Base-by-base conservation (phyloP, 1,284 basidiomycete species). In the Sporisorium graminicola region DNA sequence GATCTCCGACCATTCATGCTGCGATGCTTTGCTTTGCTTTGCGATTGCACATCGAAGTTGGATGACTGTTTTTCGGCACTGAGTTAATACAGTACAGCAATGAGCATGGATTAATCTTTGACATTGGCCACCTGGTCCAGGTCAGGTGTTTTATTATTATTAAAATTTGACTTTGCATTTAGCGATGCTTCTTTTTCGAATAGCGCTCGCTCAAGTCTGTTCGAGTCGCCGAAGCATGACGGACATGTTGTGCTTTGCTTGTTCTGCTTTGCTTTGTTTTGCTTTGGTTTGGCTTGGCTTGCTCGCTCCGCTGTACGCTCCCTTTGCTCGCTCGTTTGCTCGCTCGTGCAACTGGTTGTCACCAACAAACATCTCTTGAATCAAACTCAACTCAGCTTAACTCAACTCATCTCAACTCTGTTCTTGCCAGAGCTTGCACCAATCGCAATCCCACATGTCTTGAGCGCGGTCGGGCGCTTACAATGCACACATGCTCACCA, bases 361-460 rank as follows among this genome's bases (percentile, higher is more conserved):
- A 37, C 35, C 50, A 52, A 52, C 50, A 52, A 52, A 52, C 50
- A 52, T 31, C 27, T 31, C 27, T n/a, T n/a, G 8, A 50, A 31
- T 31, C 26, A 31, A 50, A 20, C n/a, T 43, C 40, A 43, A n/a
- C n/a, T n/a, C n/a, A n/a, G n/a, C n/a, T n/a, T n/a, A n/a, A n/a
- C n/a, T n/a, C n/a, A n/a, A n/a, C n/a, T n/a, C n/a, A n/a, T n/a
- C n/a, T n/a, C n/a, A n/a, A 43, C 24, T 4, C 12, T 47, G 44
- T 27, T 14, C 26, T 13, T 26, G 3, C n/a, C 24, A 47, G 5
- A 47, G 44, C 26, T 26, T 2, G 7, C 12, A 5, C 2, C n/a
- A n/a, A 43, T 9, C 13, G 37, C 3, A 40, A 40, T 40, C 37
- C 16, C 16, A 40, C 37, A 40, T 4, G 18, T 4, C 37, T 40